These are phyloP conservation scores for Coix lacrymajobi DNA, from an alignment of 176 grass and related monocot species.

Conservation along the genomic window DNA sequence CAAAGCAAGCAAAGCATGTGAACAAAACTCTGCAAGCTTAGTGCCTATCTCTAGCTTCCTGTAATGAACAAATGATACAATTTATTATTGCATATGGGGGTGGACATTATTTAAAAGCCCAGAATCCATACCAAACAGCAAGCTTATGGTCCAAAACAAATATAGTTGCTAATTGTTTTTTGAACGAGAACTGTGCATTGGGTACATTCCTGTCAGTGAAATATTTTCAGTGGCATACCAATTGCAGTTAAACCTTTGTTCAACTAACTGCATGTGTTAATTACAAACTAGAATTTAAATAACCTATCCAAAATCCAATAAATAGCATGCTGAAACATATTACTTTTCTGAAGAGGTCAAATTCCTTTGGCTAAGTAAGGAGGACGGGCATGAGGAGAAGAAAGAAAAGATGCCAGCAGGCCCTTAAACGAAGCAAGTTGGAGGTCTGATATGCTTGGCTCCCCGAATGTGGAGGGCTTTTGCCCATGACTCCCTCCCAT, in stretches of 20 bases:
- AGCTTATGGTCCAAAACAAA: background rate
- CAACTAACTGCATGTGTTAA: background rate
- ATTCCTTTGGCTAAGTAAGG: conserved; percentile 70
- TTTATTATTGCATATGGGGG: background rate
- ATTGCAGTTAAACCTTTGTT: background rate
- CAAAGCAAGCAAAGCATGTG: conserved; percentile 55
- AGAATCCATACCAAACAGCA: background rate
- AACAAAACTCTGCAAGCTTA: conserved; percentile 58
- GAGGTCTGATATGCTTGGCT: conserved; percentile 43
- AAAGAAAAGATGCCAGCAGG: conserved; percentile 77
- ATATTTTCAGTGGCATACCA: conserved; percentile 1
- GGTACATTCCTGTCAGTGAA: background rate
- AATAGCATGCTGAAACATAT: background rate
- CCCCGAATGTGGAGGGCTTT: conserved; percentile 27
- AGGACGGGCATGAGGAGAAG: conserved; percentile 49
- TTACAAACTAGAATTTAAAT: background rate
- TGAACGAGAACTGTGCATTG: background rate
- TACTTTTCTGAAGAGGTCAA: conserved; percentile 78
- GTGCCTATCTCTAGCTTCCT: conserved; percentile 77
- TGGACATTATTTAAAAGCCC: background rate
- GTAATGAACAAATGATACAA: conserved; percentile 31
- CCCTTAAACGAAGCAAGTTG: conserved; percentile 64
- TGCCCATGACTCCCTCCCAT: conserved; percentile 25
- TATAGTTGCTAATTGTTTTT: background rate
- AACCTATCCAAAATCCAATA: background rate